Base-by-base conservation (phyloP, 1,284 basidiomycete species). In the Cryptococcus wingfieldii region DNA sequence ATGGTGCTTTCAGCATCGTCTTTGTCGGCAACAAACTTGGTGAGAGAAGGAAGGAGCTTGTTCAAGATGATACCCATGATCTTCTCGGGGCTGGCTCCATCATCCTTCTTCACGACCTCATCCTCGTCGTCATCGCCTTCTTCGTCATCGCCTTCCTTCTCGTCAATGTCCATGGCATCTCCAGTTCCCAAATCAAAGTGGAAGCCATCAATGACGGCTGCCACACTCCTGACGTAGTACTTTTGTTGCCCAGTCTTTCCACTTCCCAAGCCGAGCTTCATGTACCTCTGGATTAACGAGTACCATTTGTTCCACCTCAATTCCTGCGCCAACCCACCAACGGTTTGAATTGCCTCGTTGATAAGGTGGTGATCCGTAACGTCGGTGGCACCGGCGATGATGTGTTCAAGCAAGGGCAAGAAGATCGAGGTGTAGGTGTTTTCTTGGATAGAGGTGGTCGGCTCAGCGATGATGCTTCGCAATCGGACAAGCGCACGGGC, bases 171-270 rank as follows among this genome's bases (percentile, higher is more conserved):
- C 9, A 75, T 78, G 3, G 76, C 75, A n/a, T 66, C 57, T 16
- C 18, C 59, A 51, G 31, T 50, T 14, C 37, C 34, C 84, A 90
- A 86, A 10, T 84, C 81, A 70, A 98, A 98, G 70, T 92, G 90
- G 80, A 98, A 98, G 68, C 87, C 86, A 70, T 96, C 90, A 53
- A 99, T 80, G 12, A 98, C 79, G 1, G 89, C 81, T 7, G 98
- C 89, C 12, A 97, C 81, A 0, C 89, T 82, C 34, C 96, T 84
- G n/a, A 97, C 84, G 70, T 87, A 90, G 19, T 91, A 83, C 54
- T 89, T 86, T 66, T 95, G 88, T 4, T 85, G 82, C n/a, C 81
- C 79, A 46, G 86, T 84, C 70, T 87, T 89, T 28, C 82, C 81
- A 63, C 84, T 85, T 18, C 86, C 85, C 6, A 87, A 85, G 16